phyloP scores from a whole-genome alignment of 495 filamentous ascomycete genomes.

The Bacidia rubella region DNA sequence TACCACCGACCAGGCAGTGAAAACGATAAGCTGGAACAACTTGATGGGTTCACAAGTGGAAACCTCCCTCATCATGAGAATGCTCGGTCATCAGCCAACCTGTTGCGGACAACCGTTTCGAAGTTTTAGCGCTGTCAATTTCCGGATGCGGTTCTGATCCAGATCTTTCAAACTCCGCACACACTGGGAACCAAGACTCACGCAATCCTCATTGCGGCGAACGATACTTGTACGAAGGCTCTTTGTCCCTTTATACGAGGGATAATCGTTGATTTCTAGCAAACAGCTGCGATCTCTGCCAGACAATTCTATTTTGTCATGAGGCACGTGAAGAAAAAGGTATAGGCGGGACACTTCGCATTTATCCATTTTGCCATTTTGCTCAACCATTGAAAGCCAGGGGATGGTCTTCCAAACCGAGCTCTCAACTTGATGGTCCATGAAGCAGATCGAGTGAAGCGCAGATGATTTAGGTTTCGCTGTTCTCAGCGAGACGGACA shows the following conservation, averaged over 20 bases:
- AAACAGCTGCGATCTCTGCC: not conserved
- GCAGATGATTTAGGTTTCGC: not conserved
- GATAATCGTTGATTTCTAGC: not conserved
- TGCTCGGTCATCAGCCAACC: slow-evolving; percentile 2
- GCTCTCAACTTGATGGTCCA: not conserved
- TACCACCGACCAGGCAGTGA: slow-evolving; percentile 7
- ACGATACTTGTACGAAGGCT: not conserved
- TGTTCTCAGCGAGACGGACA: not conserved
- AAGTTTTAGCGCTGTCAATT: slow-evolving; percentile 1
- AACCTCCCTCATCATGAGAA: not conserved
- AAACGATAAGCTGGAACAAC: slow-evolving; percentile 35
- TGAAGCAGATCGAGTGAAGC: not conserved
- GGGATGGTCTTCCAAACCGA: not conserved
- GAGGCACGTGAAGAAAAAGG: not conserved
- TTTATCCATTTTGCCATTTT: not conserved
- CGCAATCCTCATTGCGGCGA: too few species aligned
- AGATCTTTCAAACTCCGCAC: not conserved
- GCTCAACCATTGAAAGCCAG: not conserved
- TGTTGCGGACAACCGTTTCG: slow-evolving; percentile 10
- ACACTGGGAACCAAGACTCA: too few species aligned
- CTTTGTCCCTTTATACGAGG: not conserved
- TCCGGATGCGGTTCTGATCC: slow-evolving; percentile 8
- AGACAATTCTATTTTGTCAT: slow-evolving; percentile 1
- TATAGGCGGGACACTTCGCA: not conserved
- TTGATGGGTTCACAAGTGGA: slow-evolving; percentile 30